Conservation (phyloP, 2,329 filamentous ascomycete genomes). For the Fusarium circinatum region DNA sequence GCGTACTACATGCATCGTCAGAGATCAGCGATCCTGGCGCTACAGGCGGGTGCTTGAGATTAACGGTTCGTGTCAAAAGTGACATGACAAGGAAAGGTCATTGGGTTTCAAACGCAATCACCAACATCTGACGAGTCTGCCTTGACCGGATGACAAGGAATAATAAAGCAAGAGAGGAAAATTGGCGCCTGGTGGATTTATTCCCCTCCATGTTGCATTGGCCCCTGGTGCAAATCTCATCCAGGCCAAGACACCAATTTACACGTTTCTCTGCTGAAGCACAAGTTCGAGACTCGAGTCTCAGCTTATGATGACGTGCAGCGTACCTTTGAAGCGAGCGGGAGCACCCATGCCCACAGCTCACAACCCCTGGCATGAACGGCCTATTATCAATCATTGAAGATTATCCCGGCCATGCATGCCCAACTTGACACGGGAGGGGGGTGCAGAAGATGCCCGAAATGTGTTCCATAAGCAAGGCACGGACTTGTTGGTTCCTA, state of each 20-base stretch:
- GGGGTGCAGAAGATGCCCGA: slow-evolving; percentile 18
- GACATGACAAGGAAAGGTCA: slow-evolving; percentile 15
- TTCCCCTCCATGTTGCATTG: slow-evolving; percentile 9
- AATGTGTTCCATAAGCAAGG: slow-evolving; percentile 4
- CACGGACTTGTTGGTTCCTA: neutral
- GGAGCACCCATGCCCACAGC: slow-evolving; percentile 37
- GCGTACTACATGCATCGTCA: slow-evolving; percentile 17
- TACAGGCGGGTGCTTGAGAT: slow-evolving; percentile 32
- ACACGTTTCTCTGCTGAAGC: neutral
- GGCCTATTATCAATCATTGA: neutral
- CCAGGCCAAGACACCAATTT: slow-evolving; percentile 13
- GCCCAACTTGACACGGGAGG: slow-evolving; percentile 8
- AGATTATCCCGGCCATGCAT: neutral
- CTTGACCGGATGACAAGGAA: slow-evolving; percentile 5
- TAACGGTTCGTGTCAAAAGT: slow-evolving; percentile 40
- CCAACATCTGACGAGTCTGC: slow-evolving; percentile 30
- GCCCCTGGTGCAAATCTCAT: slow-evolving; percentile 2
- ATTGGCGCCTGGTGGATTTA: slow-evolving; percentile 3
- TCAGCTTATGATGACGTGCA: slow-evolving; percentile 44
- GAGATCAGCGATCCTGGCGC: slow-evolving; percentile 31
- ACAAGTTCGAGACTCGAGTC: slow-evolving; percentile 35
- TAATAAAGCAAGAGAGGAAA: neutral
- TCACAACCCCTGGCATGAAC: slow-evolving; percentile 25
- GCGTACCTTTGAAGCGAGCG: slow-evolving; percentile 22
- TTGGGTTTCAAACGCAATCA: slow-evolving; percentile 13